Evolutionary conservation across 1,284 basidiomycete genomes (phyloP).

Genomic region (Ceratobasidium sp.): DNA sequence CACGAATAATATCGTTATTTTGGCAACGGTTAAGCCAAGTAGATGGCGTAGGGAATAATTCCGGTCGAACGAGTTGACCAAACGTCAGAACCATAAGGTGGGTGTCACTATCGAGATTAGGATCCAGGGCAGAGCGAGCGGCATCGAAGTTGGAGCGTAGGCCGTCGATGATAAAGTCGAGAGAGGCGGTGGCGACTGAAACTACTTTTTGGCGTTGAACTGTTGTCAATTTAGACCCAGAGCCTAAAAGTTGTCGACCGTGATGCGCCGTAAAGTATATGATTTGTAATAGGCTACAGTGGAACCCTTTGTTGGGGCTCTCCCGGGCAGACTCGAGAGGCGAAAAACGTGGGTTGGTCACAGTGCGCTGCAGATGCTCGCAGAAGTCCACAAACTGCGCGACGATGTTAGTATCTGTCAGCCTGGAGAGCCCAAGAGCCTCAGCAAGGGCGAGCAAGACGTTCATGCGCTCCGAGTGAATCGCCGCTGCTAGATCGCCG

Average conservation of each 20-base stretch:
- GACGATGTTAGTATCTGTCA: constrained; percentile 58
- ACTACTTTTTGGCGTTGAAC: constrained; percentile 66
- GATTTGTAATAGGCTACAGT: constrained; percentile 79
- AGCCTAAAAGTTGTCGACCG: constrained; percentile 7
- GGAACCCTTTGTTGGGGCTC: constrained; percentile 71
- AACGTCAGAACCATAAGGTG: constrained; percentile 82
- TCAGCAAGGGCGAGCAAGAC: constrained; percentile 69
- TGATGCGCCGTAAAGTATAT: constrained; percentile 73
- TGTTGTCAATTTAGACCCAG: constrained; percentile 56
- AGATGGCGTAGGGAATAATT: constrained; percentile 67
- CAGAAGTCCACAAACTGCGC: constrained; percentile 71
- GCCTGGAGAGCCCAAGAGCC: constrained; percentile 62
- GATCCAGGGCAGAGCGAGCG: constrained; percentile 63
- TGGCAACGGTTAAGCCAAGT: constrained; percentile 85
- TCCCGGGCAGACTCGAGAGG: constrained; percentile 78
- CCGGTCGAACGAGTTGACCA: constrained; percentile 69
- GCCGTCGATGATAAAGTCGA: constrained; percentile 71
- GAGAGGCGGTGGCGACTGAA: constrained; percentile 65
- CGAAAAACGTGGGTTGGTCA: constrained; percentile 60
- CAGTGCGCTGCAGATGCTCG: constrained; percentile 50
- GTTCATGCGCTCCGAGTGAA: constrained; percentile 77
- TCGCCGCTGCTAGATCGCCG: constrained; percentile 84
- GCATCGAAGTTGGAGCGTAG: constrained; percentile 72
- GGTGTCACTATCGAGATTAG: constrained; percentile 78
- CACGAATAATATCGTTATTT: constrained; percentile 78